Conservation (phyloP, 441 rosid species). For the Erodium moschatum region DNA sequence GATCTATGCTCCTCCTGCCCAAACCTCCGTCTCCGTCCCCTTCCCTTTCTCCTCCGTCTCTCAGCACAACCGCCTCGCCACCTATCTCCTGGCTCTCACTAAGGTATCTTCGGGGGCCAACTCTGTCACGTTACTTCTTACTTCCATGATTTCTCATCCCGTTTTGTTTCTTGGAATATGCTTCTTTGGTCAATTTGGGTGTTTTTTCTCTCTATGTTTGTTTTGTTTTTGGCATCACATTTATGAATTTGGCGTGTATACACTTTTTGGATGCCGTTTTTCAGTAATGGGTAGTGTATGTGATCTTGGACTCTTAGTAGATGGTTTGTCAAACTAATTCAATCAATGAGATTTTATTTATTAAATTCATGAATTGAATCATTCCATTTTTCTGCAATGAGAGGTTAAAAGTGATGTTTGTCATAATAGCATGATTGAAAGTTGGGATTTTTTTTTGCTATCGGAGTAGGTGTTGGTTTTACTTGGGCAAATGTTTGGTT, state of each 20-base stretch:
- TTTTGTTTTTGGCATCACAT: neutral
- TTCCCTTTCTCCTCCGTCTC: constrained; percentile 68
- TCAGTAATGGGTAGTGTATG: neutral
- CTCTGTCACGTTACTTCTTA: too few species aligned
- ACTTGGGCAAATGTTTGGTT: too few species aligned
- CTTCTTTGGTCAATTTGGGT: neutral
- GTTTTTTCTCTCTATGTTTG: neutral
- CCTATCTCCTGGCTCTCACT: constrained; percentile 65
- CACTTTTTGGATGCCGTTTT: neutral
- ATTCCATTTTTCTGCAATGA: neutral
- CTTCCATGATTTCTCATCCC: neutral
- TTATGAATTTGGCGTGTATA: neutral
- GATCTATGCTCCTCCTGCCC: constrained; percentile 63
- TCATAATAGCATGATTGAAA: neutral
- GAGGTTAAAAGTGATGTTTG: neutral
- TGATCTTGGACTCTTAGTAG: neutral
- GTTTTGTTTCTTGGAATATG: neutral
- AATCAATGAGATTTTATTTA: neutral
- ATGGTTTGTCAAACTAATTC: neutral
- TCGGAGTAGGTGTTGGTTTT: neutral
- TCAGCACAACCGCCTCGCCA: constrained; percentile 81
- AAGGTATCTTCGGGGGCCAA: constrained; percentile 36
- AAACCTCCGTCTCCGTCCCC: constrained; percentile 35
- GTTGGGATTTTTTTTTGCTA: neutral
- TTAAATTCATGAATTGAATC: neutral